Evolutionary conservation across 495 filamentous ascomycete species (phyloP), one percentile per base, ranked within the genome.

Genomic region (Endocarpon pusillum): DNA sequence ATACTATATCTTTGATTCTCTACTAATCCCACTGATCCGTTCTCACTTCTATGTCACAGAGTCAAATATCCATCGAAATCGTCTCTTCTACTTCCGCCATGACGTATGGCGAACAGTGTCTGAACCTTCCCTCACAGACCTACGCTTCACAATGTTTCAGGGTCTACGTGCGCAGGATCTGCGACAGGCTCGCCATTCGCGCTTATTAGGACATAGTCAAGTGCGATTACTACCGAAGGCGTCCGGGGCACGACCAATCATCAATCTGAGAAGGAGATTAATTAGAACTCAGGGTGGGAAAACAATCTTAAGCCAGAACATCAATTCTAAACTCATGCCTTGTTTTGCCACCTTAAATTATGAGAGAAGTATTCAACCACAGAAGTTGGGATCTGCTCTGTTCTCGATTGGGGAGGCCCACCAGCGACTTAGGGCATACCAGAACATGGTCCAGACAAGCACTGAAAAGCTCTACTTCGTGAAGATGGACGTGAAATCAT

Each of bases 41-140:
- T 67, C 68, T 15, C 81, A 89, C 45, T 97, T 97, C 42, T 82
- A 97, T 43, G 81, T 94, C 17, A 97, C 89, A 1, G 89, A 97
- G 51, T 87, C 83, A 1, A 81, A 73, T 42, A 57, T 63, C 4
- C 75, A 94, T 45, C 66, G 72, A 17, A 83, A 91, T 45, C 73
- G 73, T 4, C 57, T 96, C 1, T 93, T 94, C 53, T 97, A 81
- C 57, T 96, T 94, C 44, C 75, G 86, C 3, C 91, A 97, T 41
- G 89, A 97, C 45, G 63, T 85, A 23, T 97, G 89, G 89, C 67
- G 71, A 37, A 64, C 61, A 11, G 45, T 94, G 27, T 75, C 71
- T 6, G 77, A 86, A 41, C 75, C 83, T 10, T 71, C 78, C 0
- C 54, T 94, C 47, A 55, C 64, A 1, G 48, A 57, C 4, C 57